These are phyloP conservation scores for Micromonas pusilla DNA, from an alignment of 139 green algal species.

Conservation along the genomic window DNA sequence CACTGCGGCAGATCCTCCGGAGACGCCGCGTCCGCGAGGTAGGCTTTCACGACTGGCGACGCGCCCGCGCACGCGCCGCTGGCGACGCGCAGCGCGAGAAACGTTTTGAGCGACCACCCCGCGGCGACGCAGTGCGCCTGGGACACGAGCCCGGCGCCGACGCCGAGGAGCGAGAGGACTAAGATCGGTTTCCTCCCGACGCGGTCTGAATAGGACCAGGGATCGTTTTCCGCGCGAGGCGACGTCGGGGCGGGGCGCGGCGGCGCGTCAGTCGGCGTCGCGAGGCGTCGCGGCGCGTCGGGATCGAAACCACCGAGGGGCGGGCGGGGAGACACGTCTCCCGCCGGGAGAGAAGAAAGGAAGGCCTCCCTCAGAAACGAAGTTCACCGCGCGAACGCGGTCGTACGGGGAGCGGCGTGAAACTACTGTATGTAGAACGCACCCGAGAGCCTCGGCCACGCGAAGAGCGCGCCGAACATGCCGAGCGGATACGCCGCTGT, in stretches of 20 bases:
- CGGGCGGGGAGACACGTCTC: no score
- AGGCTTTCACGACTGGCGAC: slow-evolving; percentile 27
- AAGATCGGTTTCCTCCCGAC: slow-evolving; percentile 27
- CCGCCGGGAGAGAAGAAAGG: no score
- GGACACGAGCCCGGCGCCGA: slow-evolving; percentile 17
- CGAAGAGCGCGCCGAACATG: slow-evolving; percentile 30
- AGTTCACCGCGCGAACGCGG: no score
- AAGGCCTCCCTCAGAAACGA: no score
- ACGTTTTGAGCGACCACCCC: slow-evolving; percentile 20
- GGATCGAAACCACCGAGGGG: no score
- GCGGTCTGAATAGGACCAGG: no score
- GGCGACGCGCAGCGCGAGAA: slow-evolving; percentile 18
- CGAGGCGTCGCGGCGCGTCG: no score
- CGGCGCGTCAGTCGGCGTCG: no score
- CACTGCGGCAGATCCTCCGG: slow-evolving; percentile 8
- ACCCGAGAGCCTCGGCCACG: slow-evolving; percentile 24
- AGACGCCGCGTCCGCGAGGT: slow-evolving; percentile 21
- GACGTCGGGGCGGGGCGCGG: no score
- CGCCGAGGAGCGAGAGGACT: slow-evolving; percentile 12
- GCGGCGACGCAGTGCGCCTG: slow-evolving; percentile 14
- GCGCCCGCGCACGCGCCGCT: slow-evolving; percentile 25
- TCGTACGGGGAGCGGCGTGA: no score
- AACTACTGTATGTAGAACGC: no score
- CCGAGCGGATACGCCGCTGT: slow-evolving; percentile 29
- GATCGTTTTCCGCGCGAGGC: no score